Conservation (phyloP, 108 stramenopile genomes). For the Stephanodiscus triporus region DNA sequence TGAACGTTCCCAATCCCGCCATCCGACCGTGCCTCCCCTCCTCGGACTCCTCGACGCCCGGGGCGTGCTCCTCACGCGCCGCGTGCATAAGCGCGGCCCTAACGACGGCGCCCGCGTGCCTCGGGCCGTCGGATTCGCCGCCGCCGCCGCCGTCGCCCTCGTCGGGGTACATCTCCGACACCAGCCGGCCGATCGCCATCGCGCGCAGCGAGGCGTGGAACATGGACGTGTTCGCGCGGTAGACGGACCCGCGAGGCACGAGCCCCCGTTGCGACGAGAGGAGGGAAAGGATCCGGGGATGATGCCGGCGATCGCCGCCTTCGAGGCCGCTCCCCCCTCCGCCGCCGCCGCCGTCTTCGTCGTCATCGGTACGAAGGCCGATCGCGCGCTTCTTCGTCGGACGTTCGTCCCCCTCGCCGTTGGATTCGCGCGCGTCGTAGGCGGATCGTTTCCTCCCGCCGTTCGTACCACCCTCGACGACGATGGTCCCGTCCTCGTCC, state of each 20-base stretch:
- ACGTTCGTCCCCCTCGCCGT: conserved; percentile 1
- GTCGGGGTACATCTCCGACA: conserved; percentile 63
- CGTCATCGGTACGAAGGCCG: not conserved
- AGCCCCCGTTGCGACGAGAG: conserved; percentile 42
- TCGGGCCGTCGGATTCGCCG: not conserved
- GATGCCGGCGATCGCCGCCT: conserved; percentile 17
- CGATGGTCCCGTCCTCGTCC: conserved; percentile 32
- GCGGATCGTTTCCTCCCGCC: conserved; percentile 18
- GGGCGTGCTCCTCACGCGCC: conserved; percentile 50
- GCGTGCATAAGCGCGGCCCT: conserved; percentile 65
- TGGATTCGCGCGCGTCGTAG: not conserved
- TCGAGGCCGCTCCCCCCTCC: not conserved
- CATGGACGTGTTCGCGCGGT: conserved; percentile 69
- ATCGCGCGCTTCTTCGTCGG: conserved; percentile 1
- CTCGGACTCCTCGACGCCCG: conserved; percentile 31
- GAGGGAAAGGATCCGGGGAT: conserved; percentile 27
- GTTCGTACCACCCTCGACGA: not conserved
- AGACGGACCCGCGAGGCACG: conserved; percentile 60
- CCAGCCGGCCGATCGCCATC: conserved; percentile 62
- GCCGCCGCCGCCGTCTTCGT: conserved; percentile 30
- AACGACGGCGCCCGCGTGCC: conserved; percentile 62
- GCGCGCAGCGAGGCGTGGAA: conserved; percentile 77
- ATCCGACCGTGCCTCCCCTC: conserved; percentile 43
- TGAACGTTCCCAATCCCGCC: conserved; percentile 56
- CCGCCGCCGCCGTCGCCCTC: conserved; percentile 10